Percentiles rank a stretch among this genome's conserved stretches.
Evolutionary conservation across 2,329 filamentous ascomycete species (phyloP).

Genomic region (Verticillium alfalfae): DNA sequence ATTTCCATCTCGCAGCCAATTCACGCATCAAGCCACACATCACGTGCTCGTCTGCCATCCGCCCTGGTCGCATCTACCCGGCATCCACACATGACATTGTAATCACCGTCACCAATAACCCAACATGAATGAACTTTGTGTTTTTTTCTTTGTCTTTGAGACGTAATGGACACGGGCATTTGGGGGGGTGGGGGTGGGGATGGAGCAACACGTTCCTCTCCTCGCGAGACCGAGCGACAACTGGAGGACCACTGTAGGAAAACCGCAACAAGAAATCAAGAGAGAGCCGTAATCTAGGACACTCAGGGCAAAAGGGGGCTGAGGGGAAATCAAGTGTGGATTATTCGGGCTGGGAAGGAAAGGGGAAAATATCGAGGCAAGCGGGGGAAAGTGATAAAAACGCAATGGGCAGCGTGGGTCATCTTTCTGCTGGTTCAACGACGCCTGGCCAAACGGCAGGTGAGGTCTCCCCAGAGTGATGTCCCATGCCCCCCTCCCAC

Average conservation of each 20-base stretch:
- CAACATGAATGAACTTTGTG: constrained; percentile 11
- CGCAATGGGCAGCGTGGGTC: neutral
- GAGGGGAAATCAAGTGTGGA: constrained; percentile 3
- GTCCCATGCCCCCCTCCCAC: neutral
- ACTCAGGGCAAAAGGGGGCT: constrained; percentile 4
- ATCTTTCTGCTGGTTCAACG: constrained; percentile 5
- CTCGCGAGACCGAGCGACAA: constrained; percentile 9
- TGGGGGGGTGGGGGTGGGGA: constrained; percentile 2
- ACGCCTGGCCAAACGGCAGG: constrained; percentile 3
- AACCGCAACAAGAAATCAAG: constrained; percentile 6
- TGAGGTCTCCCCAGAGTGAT: constrained; percentile 3
- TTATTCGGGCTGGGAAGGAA: constrained; percentile 6
- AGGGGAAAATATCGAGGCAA: constrained; percentile 7
- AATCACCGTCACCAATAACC: neutral
- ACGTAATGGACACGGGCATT: constrained; percentile 13
- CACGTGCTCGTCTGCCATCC: neutral
- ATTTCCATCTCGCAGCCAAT: neutral
- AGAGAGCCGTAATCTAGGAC: constrained; percentile 12
- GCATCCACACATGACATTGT: neutral
- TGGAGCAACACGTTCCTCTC: constrained; percentile 7
- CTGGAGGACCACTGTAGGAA: constrained; percentile 4
- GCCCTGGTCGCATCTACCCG: neutral
- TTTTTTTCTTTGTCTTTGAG: constrained; percentile 12
- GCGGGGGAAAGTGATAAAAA: constrained; percentile 1
- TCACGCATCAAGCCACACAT: neutral